Percentiles rank a stretch among this genome's conserved stretches.
phyloP scores from a whole-genome alignment of 129 eudicot species.

The Gnaphalium uliginosum region DNA sequence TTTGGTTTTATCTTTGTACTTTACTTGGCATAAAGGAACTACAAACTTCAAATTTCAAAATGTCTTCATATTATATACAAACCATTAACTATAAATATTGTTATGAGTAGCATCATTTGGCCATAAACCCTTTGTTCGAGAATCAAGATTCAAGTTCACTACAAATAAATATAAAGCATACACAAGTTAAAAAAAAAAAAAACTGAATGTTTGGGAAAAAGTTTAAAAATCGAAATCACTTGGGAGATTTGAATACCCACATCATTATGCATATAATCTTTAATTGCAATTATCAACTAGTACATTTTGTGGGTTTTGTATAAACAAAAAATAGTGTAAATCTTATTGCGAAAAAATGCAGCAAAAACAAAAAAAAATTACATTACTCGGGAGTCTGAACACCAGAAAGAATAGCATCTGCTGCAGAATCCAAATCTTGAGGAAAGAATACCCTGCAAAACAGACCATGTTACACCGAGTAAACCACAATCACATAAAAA shows the following conservation, averaged over 20 bases:
- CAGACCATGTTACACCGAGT: not conserved
- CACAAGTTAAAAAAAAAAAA: not conserved
- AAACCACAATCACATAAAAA: not conserved
- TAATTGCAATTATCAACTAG: not conserved
- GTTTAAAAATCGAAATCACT: not conserved
- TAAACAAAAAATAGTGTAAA: not conserved
- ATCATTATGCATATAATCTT: not conserved
- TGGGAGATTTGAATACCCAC: not conserved
- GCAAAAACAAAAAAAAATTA: not conserved
- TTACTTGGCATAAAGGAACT: not conserved
- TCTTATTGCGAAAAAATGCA: not conserved
- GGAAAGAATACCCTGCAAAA: slow-evolving; percentile 89
- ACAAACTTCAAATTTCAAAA: not conserved
- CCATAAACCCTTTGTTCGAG: not conserved
- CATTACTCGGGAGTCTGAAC: slow-evolving; percentile 33
- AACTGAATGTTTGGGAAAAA: not conserved
- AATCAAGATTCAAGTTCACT: not conserved
- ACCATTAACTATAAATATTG: no score
- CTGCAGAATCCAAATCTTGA: slow-evolving; percentile 90
- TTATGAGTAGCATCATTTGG: no score
- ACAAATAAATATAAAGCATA: not conserved
- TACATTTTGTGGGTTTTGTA: not conserved
- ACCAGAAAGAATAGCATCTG: slow-evolving; percentile 84
- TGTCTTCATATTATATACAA: no score
- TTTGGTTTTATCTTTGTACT: not conserved